Base-by-base conservation (phyloP, 192 early-diverging fungal species). In the Phycomyces nitens region DNA sequence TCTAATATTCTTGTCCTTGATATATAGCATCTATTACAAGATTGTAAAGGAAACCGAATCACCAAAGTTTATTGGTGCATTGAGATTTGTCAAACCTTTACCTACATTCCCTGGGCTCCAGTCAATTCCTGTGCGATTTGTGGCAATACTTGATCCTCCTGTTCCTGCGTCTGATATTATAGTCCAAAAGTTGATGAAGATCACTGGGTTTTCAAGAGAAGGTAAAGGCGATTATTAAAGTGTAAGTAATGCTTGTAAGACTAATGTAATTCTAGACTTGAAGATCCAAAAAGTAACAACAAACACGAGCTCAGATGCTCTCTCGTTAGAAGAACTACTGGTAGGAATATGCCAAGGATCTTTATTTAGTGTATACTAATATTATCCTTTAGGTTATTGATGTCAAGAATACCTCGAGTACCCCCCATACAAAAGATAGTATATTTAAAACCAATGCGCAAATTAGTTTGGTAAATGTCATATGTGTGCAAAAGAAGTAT, bases 301-400 rank as follows among this genome's bases (percentile, higher is more conserved):
- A 22, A 29, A 29, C 11, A 2, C 53, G 7, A 26, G 11, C 10
- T 54, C 53, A 5, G 26, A 24, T 24, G 29, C 50, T 34, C 44
- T 61, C 51, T 69, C 68, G 51, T 51, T 69, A 22, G 68, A 69
- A 26, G 60, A 69, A n/a, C 40, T 69, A 22, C 15, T 69, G 54
- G 68, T 69, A 57, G n/a, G 1, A 1, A 27, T 29, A 56, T 0
- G 5, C 2, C 3, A 47, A 18, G 2, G 11, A 11, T 47, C 3
- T n/a, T n/a, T 7, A 47, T n/a, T n/a, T 3, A 11, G 4, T n/a
- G 3, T n/a, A 47, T 2, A 47, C 11, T 47, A 3, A 47, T 11
- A 7, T 47, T 47, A 3, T 47, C 12, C 18, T 47, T 3, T 14
- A 47, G 18, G 29, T 34, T 34, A 34, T 7, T 34, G 29, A 34